Base-by-base conservation (phyloP, 2,329 filamentous ascomycete genomes). In the Delphinella strobiligena region DNA sequence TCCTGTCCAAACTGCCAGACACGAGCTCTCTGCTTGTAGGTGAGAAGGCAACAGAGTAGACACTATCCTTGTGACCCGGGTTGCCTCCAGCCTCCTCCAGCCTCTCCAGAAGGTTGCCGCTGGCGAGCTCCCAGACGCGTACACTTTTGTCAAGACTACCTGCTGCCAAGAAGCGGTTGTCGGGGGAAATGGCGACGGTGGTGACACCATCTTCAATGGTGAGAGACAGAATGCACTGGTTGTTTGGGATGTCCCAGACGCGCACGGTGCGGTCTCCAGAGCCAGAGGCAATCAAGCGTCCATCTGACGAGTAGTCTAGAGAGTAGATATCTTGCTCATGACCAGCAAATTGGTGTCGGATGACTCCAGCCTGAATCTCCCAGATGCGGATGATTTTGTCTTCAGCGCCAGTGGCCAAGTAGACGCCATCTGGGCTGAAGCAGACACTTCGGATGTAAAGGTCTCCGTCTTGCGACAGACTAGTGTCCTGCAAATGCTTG, bases 251-350 rank as follows among this genome's bases (percentile, higher is more conserved):
- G 60, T 96, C 89, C 91, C 91, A 98, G 1, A 98, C 76, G 42
- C 89, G 82, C 40, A 96, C 91, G 12, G 87, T 95, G 51, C 91
- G 74, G 54, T 98, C 91, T 42, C 91, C 91, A 59, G 85, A 93
- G 34, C 91, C 91, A 5, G 91, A 96, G 4, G 89, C 91, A 53
- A 98, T 96, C 42, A 87, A 87, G 39, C 86, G 82, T 29, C 89
- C 89, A 52, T 95, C 93, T 31, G 86, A 80, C 22, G 89, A 84
- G 61, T 94, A 98, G 62, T 96, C 91, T 4, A 96, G 71, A 4
- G 85, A 93, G 63, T 96, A 96, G 47, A 98, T 98, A 50, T 98
- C 91, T 62, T 98, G 89, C 62, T 98, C 91, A 62, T 98, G 91
- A 17, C 91, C 91, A n/a, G 80, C 74, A 64, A 98, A 96, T 30